Evolutionary conservation across 2,329 filamentous ascomycete genomes (phyloP).

Genomic region (Calycina herbarum): DNA sequence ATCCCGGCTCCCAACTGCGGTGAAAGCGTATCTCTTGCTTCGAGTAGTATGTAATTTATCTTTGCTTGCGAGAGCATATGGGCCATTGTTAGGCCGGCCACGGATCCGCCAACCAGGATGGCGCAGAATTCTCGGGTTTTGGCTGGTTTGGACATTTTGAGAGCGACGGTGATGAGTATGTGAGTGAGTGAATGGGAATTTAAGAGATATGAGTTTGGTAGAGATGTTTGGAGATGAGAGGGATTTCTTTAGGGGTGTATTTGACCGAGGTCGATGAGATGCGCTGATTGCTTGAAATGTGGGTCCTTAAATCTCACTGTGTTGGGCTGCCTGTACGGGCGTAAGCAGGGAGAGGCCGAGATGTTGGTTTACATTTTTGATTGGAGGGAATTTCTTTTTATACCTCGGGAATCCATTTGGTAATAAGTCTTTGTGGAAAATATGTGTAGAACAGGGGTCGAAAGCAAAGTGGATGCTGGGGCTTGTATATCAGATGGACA

Average conservation of each 20-base stretch:
- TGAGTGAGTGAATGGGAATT: neutral
- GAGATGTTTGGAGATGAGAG: neutral
- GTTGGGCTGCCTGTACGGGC: neutral
- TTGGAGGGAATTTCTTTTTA: neutral
- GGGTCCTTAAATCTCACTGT: neutral
- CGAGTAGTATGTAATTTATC: constrained; percentile 31
- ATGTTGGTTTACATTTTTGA: neutral
- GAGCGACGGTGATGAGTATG: neutral
- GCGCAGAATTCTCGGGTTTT: constrained; percentile 21
- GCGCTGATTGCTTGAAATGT: neutral
- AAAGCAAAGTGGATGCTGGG: too few species aligned
- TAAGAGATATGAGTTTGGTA: neutral
- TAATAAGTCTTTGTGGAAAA: too few species aligned
- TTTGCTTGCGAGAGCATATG: constrained; percentile 24
- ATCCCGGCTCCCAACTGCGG: constrained; percentile 29
- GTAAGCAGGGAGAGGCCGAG: neutral
- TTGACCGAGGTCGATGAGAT: neutral
- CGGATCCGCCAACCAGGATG: constrained; percentile 28
- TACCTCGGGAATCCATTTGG: too few species aligned
- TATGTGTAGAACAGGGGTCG: too few species aligned
- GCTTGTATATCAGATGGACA: too few species aligned
- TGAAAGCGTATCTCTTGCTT: constrained; percentile 23
- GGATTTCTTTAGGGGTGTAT: neutral
- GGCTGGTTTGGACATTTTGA: constrained; percentile 2
- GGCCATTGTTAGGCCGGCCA: constrained; percentile 29